Percentiles rank a stretch among this genome's conserved stretches.
phyloP scores from a whole-genome alignment of 1,139 yeast genomes.

The Saccharomyces hybrid region DNA sequence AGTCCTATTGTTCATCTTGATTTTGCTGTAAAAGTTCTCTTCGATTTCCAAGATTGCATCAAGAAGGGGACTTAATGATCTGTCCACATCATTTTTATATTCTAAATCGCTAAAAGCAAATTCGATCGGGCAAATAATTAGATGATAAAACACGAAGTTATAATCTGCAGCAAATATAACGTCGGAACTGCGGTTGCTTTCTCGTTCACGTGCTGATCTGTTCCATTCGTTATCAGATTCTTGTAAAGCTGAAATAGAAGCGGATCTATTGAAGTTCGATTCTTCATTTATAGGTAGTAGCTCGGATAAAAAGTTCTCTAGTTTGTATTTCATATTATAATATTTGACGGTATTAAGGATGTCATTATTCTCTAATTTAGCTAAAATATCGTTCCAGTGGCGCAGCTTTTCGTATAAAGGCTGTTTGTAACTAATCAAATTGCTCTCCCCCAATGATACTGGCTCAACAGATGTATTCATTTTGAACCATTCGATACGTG shows the following conservation, averaged over 20 bases:
- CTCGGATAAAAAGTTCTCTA: constrained; percentile 27
- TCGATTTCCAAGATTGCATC: constrained; percentile 25
- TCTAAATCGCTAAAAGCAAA: constrained; percentile 17
- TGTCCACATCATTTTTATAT: constrained; percentile 19
- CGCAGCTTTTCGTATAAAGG: constrained; percentile 28
- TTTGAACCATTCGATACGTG: constrained; percentile 27
- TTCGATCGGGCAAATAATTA: constrained; percentile 20
- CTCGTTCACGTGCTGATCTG: constrained; percentile 10
- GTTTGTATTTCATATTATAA: constrained; percentile 22
- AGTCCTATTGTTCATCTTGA: constrained; percentile 13
- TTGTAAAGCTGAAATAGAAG: constrained; percentile 15
- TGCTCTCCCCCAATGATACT: constrained; percentile 19
- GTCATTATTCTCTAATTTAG: constrained; percentile 15
- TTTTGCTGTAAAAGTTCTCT: constrained; percentile 21
- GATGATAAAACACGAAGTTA: constrained; percentile 17
- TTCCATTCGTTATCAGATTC: constrained; percentile 20
- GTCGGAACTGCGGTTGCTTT: constrained; percentile 10
- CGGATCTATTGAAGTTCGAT: constrained; percentile 29
- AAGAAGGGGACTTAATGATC: constrained; percentile 18
- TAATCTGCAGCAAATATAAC: constrained; percentile 22
- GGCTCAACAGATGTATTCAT: constrained; percentile 13
- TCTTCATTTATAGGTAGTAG: constrained; percentile 28
- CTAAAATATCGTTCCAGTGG: constrained; percentile 25
- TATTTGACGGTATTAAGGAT: constrained; percentile 22
- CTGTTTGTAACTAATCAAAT: constrained; percentile 26